These are phyloP conservation scores for Lepidium campestre DNA, from an alignment of 441 rosid genomes.

Conservation along the genomic window DNA sequence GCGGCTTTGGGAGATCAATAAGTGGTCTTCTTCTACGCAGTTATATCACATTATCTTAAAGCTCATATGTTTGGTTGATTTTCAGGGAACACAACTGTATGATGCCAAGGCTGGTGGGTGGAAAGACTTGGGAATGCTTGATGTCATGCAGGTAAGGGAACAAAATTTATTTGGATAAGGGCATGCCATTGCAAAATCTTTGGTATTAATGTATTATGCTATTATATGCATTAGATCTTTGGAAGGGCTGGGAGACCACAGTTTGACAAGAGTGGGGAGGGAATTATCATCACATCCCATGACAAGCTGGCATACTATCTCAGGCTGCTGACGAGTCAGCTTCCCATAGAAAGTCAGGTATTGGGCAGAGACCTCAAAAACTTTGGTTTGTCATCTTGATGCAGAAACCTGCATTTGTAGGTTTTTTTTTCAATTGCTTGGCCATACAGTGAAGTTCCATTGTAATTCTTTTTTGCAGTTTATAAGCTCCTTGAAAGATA, in stretches of 20 bases:
- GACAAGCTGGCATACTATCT: conserved; percentile 92
- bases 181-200: not conserved
- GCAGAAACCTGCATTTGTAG: conserved; percentile 2
- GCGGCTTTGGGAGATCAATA: conserved; percentile 5
- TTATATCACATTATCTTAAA: not conserved
- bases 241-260: conserved; percentile 99
- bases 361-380: conserved; percentile 9
- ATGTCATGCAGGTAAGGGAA: conserved; percentile 88
- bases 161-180: conserved; percentile 11
- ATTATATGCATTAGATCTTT: conserved; percentile 59
- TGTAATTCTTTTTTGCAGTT: conserved; percentile 56
- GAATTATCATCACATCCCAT: conserved; percentile 96
- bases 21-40: not conserved
- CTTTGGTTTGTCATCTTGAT: not conserved
- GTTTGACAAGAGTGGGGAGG: conserved; percentile 99
- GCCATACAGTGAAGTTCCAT: conserved; percentile 3
- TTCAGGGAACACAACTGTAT: conserved; percentile 94
- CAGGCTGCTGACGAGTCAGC: conserved; percentile 90
- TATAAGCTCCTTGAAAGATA: conserved; percentile 90
- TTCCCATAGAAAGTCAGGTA: conserved; percentile 99
- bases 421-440: not conserved
- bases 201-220: conserved; percentile 1
- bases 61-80: conserved; percentile 9
- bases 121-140: conserved; percentile 98
- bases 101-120: conserved; percentile 99